Percentiles rank a stretch among this genome's conserved stretches.
Conservation (phyloP, 345 rosid genomes). For the Lumnitzera racemosa region DNA sequence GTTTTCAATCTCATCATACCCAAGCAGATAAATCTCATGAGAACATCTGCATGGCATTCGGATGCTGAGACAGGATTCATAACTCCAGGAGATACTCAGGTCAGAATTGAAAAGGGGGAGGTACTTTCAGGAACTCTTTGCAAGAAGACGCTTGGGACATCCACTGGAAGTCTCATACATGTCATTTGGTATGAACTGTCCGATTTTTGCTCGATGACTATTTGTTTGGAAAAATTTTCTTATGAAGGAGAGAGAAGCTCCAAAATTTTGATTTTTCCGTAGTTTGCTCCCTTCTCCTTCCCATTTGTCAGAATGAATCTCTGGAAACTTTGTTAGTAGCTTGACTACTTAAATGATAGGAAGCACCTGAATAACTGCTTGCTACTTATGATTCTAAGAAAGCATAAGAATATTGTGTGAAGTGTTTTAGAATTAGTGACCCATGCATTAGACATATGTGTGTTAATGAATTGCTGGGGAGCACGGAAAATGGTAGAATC, state of each 20-base stretch:
- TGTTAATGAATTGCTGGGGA: background rate
- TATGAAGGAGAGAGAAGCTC: too few species aligned
- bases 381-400: too few species aligned
- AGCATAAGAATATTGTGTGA: too few species aligned
- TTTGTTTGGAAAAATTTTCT: background rate
- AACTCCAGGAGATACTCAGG: conserved; percentile 90
- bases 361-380: too few species aligned
- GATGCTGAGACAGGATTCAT: conserved; percentile 72
- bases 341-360: too few species aligned
- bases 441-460: background rate
- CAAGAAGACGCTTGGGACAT: conserved; percentile 92
- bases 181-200: conserved; percentile 66
- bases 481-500: background rate
- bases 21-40: conserved; percentile 86
- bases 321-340: too few species aligned
- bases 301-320: too few species aligned
- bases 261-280: too few species aligned
- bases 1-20: conserved; percentile 96
- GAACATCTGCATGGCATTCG: conserved; percentile 86
- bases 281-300: too few species aligned
- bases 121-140: conserved; percentile 89
- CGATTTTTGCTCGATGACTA: conserved; percentile 4
- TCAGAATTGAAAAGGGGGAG: conserved; percentile 92
- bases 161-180: conserved; percentile 91
- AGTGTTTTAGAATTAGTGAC: too few species aligned